Base-by-base conservation (phyloP, 2,329 filamentous ascomycete species). In the Coleophoma eucalyptorum region DNA sequence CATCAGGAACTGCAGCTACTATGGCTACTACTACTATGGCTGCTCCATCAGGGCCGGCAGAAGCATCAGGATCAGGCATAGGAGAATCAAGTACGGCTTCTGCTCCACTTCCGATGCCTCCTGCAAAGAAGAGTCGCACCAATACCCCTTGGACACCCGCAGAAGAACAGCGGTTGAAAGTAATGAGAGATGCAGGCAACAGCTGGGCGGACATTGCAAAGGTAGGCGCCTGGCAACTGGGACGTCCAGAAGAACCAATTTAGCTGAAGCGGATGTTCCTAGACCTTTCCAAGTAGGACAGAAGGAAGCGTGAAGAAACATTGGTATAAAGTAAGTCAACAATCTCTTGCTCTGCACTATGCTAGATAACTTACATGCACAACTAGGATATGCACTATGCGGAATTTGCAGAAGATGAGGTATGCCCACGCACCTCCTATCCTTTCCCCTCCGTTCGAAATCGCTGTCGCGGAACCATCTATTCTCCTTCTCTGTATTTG, bases 291-390 rank as follows among this genome's bases (percentile, higher is more conserved):
- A 11, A 86, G 84, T 20, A 81, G 94, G 63, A 99, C 94, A 40
- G 94, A 99, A 72, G 94, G 94, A 7, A 97, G 92, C 65, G 94
- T 99, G 19, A 99, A 97, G 79, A 99, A 97, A 73, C 94, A 99
- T 69, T 99, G 94, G 93, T 97, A 99, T 72, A 97, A 97, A 80
- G 90, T 90, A 75, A 43, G 21, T 26, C 12, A 12, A n/a, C 15
- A 21, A 21, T 16, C 26, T 11, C 11, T 19, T 38, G 15, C 26
- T 15, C n/a, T 37, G 37, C 21, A 7, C 26, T 26, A 8, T 26
- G 10, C 26, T 26, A 26, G 26, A 6, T 8, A 26, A 7, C 26
- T 26, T 5, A 26, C 26, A 26, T 26, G 26, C 50, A 32, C 31
- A 42, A 52, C 54, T 63, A 94, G 89, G 94, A 99, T 63, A 99